Evolutionary conservation across 140 eudicot genomes (phyloP).

Genomic region (Senecio squalidus): DNA sequence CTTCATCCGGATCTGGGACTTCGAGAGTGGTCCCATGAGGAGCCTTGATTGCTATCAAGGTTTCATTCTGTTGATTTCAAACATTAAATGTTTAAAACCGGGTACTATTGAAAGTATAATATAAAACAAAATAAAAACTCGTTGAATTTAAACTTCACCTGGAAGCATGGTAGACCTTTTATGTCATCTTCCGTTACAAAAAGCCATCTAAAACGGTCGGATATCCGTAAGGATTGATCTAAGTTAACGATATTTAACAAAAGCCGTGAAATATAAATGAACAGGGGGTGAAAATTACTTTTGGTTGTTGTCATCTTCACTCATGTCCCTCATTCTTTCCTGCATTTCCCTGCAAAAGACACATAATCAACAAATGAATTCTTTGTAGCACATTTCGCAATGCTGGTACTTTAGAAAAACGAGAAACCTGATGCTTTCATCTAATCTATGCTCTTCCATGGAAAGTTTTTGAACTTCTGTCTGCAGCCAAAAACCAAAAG

Average conservation of each 20-base stretch:
- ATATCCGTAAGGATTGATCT: not conserved
- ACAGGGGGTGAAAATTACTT: conserved; percentile 34
- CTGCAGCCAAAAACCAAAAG: conserved; percentile 38
- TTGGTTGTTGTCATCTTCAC: conserved; percentile 79
- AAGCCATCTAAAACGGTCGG: conserved; percentile 69
- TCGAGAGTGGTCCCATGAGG: conserved; percentile 99
- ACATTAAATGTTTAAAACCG: not conserved
- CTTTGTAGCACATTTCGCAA: conserved; percentile 8
- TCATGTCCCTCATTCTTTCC: conserved; percentile 75
- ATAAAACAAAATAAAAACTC: not conserved
- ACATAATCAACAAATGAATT: conserved; percentile 11
- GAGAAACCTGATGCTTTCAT: conserved; percentile 75
- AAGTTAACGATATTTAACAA: not conserved
- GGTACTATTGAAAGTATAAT: not conserved
- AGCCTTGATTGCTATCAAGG: conserved; percentile 96
- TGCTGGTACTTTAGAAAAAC: conserved; percentile 5
- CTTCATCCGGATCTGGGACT: conserved; percentile 98
- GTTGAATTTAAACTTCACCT: conserved; percentile 34
- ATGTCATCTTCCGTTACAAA: conserved; percentile 97
- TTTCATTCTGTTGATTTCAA: conserved; percentile 58
- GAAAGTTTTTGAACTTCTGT: conserved; percentile 79
- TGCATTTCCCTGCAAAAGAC: conserved; percentile 80
- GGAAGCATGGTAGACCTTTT: conserved; percentile 81
- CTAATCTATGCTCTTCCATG: conserved; percentile 70
- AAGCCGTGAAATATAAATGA: not conserved